Base-by-base conservation (phyloP, 2,329 filamentous ascomycete genomes). In the Colletotrichum coccodes region DNA sequence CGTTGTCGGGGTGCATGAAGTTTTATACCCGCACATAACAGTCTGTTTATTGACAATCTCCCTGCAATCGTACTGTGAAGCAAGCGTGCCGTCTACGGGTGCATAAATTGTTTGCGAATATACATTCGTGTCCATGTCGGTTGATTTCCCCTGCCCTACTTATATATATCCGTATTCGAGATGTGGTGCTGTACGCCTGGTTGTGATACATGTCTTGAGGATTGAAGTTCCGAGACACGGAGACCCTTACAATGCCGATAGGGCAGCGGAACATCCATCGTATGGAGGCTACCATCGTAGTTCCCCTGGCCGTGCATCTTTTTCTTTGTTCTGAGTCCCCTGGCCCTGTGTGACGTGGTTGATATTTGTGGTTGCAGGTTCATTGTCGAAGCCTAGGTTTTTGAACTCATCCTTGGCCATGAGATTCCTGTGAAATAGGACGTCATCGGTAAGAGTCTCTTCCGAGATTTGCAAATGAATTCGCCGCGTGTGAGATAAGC, bases 341-440 rank as follows among this genome's bases (percentile, higher is more conserved):
- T 28, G 49, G 42, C 11, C 23, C 9, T 42, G 59, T 18, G 6
- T 38, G 21, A 7, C 30, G n/a, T n/a, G 54, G 71, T 58, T 69
- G 50, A 16, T 58, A 56, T 50, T 71, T 60, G 60, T 68, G 64
- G 60, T 73, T 73, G 34, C 71, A 64, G 63, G 73, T 69, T 23
- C 44, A 53, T 78, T 76, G 52, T 84, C 74, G 74, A 97, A 96
- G 0, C 96, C 96, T 46, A 99, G 84, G 77, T 99, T 99, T 80
- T 93, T 94, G 81, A 98, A 96, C 68, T 97, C 93, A 77, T 99
- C 96, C 73, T 89, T 94, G 8, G 95, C 95, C 96, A 99, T 99
- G 36, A 99, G 84, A 77, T 98, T 98, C 73, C 94, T 94, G 74
- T 11, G 21, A 36, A 18, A n/a, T 54, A 14, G 16, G 40, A 30